Conservation (phyloP, 78 protist genomes). For the Monosiga brevicollis region DNA sequence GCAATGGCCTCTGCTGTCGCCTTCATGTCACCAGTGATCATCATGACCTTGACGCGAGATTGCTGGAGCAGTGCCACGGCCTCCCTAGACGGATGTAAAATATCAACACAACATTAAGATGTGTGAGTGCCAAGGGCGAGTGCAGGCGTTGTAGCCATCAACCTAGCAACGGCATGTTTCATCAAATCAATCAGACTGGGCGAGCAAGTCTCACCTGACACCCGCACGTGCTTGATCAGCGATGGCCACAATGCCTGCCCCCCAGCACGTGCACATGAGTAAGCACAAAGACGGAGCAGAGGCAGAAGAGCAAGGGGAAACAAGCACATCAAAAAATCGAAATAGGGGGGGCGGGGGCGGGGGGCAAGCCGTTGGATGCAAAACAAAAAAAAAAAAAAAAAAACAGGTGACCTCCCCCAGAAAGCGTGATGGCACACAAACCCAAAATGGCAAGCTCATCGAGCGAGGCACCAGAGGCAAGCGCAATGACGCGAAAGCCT, state of each 20-base stretch:
- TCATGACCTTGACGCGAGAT: slow-evolving; percentile 50
- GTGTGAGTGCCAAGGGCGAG: no score
- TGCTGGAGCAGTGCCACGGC: slow-evolving; percentile 22
- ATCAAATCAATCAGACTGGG: no score
- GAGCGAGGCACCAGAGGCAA: slow-evolving; percentile 13
- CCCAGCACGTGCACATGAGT: background rate
- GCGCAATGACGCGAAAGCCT: slow-evolving; percentile 29
- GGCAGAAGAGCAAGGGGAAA: background rate
- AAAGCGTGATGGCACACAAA: background rate
- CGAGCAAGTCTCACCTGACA: slow-evolving; percentile 24
- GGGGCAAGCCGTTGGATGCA: background rate
- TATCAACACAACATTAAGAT: no score
- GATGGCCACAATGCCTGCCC: slow-evolving; percentile 48
- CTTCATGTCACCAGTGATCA: slow-evolving; percentile 52
- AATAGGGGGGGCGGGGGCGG: background rate
- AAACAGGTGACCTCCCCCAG: no score
- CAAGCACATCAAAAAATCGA: background rate
- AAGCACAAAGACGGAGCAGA: background rate
- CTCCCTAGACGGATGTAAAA: no score
- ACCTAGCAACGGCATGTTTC: no score
- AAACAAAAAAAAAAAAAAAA: no score
- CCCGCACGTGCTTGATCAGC: slow-evolving; percentile 66
- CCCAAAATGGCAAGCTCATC: slow-evolving; percentile 18
- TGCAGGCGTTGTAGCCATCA: no score
- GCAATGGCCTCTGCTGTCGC: slow-evolving; percentile 35